Conservation (phyloP, 306 rosid species). For the Vigna hirtella region DNA sequence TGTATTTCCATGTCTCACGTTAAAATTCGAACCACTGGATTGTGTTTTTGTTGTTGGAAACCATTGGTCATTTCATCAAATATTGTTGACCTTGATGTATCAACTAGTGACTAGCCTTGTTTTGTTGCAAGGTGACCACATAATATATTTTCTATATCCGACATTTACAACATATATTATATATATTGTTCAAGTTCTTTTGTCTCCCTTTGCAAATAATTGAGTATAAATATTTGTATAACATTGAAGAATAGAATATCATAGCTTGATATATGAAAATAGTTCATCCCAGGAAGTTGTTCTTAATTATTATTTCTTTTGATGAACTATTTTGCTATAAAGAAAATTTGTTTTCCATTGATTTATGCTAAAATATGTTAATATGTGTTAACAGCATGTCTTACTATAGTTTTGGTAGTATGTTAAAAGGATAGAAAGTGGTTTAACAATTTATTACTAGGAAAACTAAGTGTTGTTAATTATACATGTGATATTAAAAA, state of each 20-base stretch:
- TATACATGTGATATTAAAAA: no score
- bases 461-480: background rate
- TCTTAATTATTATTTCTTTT: background rate
- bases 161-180: no score
- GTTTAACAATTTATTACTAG: background rate
- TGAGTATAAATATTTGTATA: background rate
- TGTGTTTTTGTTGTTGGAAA: constrained; percentile 2
- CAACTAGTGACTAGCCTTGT: background rate
- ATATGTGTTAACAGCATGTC: no score
- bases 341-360: no score
- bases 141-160: no score
- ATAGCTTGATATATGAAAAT: background rate
- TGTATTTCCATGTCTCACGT: background rate
- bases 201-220: background rate
- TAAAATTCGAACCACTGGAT: background rate
- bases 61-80: constrained; percentile 3
- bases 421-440: no score
- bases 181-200: no score
- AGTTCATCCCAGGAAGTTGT: background rate
- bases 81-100: background rate
- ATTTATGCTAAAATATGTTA: no score
- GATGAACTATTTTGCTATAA: no score
- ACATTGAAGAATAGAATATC: background rate
- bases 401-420: no score
- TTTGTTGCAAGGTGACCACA: background rate